These are phyloP conservation scores for Vaccinium macrocarpon DNA, from an alignment of 148 eudicot species.

Conservation along the genomic window DNA sequence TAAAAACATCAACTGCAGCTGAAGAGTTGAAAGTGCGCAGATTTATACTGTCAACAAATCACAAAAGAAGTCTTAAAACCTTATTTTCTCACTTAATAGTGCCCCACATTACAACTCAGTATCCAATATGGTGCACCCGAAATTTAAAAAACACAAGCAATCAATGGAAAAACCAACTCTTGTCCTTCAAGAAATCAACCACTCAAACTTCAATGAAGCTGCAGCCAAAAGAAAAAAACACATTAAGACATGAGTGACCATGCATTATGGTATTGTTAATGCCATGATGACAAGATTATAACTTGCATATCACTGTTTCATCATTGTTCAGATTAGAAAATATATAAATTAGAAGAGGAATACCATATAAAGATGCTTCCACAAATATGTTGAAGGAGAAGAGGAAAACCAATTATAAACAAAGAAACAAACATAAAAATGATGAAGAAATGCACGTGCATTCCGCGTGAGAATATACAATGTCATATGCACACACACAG, in stretches of 20 bases:
- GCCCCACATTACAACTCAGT: background rate
- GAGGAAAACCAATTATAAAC: background rate
- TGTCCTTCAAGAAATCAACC: conserved; percentile 15
- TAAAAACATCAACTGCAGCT: conserved; percentile 6
- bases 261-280: background rate
- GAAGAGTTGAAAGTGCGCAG: background rate
- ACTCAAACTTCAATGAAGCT: conserved; percentile 11
- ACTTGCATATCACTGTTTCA: background rate
- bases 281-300: conserved; percentile 7
- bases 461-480: background rate
- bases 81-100: conserved; percentile 15
- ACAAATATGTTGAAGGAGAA: background rate
- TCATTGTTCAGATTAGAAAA: background rate
- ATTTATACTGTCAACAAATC: conserved; percentile 9
- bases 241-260: background rate
- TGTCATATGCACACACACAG: background rate
- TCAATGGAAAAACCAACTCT: background rate
- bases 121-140: background rate
- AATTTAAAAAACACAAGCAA: background rate
- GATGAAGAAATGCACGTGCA: background rate
- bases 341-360: no score
- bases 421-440: no score
- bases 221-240: conserved; percentile 12
- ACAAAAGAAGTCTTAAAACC: background rate
- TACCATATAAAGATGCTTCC: background rate